Evolutionary conservation across 768 basidiomycete species (phyloP).

Genomic region (Rhodotorula diobovata): DNA sequence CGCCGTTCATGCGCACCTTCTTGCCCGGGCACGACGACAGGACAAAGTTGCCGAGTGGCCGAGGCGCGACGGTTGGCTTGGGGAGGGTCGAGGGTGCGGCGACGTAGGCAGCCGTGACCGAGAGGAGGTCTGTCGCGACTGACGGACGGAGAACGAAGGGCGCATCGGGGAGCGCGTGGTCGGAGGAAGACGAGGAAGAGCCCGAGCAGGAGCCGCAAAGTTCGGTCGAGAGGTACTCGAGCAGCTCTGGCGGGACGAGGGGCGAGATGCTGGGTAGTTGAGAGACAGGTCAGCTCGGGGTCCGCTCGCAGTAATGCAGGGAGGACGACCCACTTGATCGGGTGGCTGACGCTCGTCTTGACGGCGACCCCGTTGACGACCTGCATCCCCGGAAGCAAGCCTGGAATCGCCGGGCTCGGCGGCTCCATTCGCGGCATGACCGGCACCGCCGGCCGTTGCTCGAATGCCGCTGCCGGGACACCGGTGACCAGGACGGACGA

Average conservation of each 20-base stretch:
- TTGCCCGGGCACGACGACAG: conserved; percentile 93
- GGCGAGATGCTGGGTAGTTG: conserved; percentile 59
- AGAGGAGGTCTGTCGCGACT: conserved; percentile 17
- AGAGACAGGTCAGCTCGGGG: neutral
- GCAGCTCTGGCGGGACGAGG: conserved; percentile 60
- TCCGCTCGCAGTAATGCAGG: conserved; percentile 48
- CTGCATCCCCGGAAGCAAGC: conserved; percentile 25
- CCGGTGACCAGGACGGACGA: neutral
- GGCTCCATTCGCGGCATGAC: neutral
- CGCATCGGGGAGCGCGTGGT: neutral
- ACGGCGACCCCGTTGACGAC: conserved; percentile 31
- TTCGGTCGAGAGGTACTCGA: conserved; percentile 45
- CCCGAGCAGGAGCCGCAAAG: neutral
- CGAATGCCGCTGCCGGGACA: neutral
- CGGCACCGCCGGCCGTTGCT: too few species aligned
- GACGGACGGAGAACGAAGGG: conserved; percentile 10
- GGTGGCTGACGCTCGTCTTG: conserved; percentile 47
- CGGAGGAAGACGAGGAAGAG: neutral
- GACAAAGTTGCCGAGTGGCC: conserved; percentile 72
- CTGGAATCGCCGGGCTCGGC: neutral
- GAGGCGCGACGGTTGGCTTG: conserved; percentile 20
- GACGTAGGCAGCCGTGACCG: conserved; percentile 6
- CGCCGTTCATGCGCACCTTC: conserved; percentile 56
- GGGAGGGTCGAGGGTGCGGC: conserved; percentile 19
- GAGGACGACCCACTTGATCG: conserved; percentile 69